These are phyloP conservation scores for Jaapia argillacea DNA, from an alignment of 768 basidiomycete genomes.

Conservation along the genomic window DNA sequence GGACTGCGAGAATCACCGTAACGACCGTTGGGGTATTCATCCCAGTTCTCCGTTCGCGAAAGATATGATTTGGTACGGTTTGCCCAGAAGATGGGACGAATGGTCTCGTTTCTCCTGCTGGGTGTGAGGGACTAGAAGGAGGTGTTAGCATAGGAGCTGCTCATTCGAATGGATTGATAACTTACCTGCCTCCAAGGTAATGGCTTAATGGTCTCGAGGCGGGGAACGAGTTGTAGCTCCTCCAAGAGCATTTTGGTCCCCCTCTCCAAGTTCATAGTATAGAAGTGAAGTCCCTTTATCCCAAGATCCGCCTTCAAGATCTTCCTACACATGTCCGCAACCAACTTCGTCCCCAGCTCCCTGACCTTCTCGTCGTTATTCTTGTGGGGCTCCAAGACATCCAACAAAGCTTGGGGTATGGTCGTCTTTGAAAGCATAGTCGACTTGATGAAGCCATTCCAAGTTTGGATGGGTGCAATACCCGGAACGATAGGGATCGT, in stretches of 20 bases:
- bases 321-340: conserved; percentile 86
- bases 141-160: conserved; percentile 1
- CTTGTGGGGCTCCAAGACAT: conserved; percentile 76
- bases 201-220: conserved; percentile 87
- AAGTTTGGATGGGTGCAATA: conserved; percentile 93
- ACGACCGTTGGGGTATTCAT: conserved; percentile 98
- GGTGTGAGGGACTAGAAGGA: conserved; percentile 75
- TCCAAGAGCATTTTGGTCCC: conserved; percentile 93
- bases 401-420: conserved; percentile 69
- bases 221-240: conserved; percentile 81
- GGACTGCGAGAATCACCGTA: conserved; percentile 97
- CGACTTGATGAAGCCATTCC: conserved; percentile 87
- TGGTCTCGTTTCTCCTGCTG: conserved; percentile 80
- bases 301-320: conserved; percentile 76
- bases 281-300: conserved; percentile 87
- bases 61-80: conserved; percentile 93
- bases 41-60: conserved; percentile 97
- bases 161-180: not conserved
- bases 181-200: conserved; percentile 91
- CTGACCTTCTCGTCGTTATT: conserved; percentile 91
- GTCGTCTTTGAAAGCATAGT: conserved; percentile 68
- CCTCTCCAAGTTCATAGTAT: conserved; percentile 96
- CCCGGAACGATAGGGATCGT: conserved; percentile 87
- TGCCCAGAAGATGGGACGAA: conserved; percentile 98
- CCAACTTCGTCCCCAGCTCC: conserved; percentile 86